A percentile compares a stretch with the other conserved stretches of the same genome.
These are phyloP conservation scores for Adansonia grandidieri DNA, from an alignment of 441 rosid species.

Conservation along the genomic window DNA sequence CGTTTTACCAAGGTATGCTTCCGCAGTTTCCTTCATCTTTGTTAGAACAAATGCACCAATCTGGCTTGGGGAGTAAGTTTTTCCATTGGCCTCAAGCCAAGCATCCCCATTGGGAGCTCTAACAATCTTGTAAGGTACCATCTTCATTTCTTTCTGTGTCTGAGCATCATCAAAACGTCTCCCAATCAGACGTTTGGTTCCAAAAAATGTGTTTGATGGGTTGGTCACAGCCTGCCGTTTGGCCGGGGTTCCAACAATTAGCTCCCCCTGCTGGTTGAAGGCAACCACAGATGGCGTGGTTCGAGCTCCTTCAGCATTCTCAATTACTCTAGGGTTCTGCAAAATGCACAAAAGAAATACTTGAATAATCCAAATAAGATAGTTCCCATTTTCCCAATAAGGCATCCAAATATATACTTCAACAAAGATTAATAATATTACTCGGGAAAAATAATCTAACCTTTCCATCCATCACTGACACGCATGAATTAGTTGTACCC, in stretches of 20 bases:
- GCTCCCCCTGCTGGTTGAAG: constrained; percentile 55
- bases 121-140: constrained; percentile 54
- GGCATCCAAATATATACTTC: background rate
- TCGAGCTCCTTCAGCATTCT: constrained; percentile 59
- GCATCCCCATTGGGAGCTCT: constrained; percentile 51
- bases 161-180: constrained; percentile 50
- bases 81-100: constrained; percentile 52
- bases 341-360: background rate
- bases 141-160: constrained; percentile 51
- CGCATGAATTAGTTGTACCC: constrained; percentile 69
- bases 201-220: constrained; percentile 46
- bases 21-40: constrained; percentile 66
- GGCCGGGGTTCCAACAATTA: constrained; percentile 58
- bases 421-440: constrained; percentile 8
- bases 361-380: background rate
- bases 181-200: constrained; percentile 50
- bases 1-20: constrained; percentile 57
- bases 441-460: constrained; percentile 28
- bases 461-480: constrained; percentile 64
- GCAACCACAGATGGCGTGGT: constrained; percentile 67
- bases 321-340: constrained; percentile 61
- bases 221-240: constrained; percentile 56
- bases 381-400: background rate
- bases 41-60: constrained; percentile 48
- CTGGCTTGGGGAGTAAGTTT: constrained; percentile 51